Evolutionary conservation across 164 flowering plant species (phyloP).

Genomic region (Dillenia suffruticosa): DNA sequence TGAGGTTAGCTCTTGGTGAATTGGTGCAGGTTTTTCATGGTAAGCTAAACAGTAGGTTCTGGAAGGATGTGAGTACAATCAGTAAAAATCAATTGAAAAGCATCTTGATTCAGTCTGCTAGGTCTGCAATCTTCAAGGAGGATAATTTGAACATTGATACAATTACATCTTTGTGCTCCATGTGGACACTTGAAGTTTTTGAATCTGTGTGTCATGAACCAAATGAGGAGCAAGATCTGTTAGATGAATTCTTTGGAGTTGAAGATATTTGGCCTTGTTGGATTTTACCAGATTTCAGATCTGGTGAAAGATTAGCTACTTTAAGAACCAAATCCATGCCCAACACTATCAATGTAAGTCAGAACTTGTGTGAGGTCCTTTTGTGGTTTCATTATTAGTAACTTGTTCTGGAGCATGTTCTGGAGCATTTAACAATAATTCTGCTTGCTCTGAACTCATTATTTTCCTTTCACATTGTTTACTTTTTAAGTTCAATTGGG

Average conservation of each 20-base stretch:
- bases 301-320: constrained; percentile 21
- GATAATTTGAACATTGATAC: constrained; percentile 20
- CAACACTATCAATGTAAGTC: constrained; percentile 27
- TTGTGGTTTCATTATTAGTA: too few species aligned
- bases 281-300: constrained; percentile 30
- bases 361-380: constrained; percentile 2
- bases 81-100: constrained; percentile 25
- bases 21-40: constrained; percentile 34
- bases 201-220: constrained; percentile 37
- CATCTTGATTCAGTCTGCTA: constrained; percentile 48
- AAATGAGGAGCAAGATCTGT: constrained; percentile 53
- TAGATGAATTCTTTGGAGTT: constrained; percentile 55
- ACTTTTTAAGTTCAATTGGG: too few species aligned
- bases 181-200: constrained; percentile 59
- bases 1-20: constrained; percentile 40
- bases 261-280: constrained; percentile 58
- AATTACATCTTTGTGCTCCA: constrained; percentile 45
- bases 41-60: constrained; percentile 37
- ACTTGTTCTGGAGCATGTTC: too few species aligned
- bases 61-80: constrained; percentile 29
- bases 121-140: constrained; percentile 43
- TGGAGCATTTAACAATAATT: too few species aligned
- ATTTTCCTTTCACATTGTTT: too few species aligned
- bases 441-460: too few species aligned
- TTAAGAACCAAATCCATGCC: constrained; percentile 17